These are phyloP conservation scores for Brachypodium distachyon DNA, from an alignment of 202 grass and related monocot genomes.

Conservation along the genomic window DNA sequence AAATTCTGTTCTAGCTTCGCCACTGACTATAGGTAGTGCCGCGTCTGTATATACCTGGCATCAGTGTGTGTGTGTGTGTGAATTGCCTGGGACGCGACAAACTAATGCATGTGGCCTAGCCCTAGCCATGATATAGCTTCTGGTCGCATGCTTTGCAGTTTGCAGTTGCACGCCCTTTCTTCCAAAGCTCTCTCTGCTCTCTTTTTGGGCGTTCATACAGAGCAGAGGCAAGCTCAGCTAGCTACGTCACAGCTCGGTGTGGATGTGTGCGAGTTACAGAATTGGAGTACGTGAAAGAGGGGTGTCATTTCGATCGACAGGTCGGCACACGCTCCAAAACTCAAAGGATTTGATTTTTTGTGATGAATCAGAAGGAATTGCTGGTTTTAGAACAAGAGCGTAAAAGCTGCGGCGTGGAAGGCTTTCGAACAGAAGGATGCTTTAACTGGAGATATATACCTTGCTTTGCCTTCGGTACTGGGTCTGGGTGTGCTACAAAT, in stretches of 20 bases:
- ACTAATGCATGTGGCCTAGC: constrained; percentile 14
- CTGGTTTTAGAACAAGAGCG: not conserved
- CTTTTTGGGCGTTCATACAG: not conserved
- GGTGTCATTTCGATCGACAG: not conserved
- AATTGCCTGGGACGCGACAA: constrained; percentile 3
- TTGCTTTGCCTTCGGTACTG: not conserved
- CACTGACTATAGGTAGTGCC: not conserved
- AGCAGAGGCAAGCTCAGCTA: not conserved
- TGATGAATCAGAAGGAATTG: not conserved
- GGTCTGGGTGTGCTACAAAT: not conserved
- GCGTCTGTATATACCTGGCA: constrained; percentile 3
- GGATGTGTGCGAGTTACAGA: not conserved
- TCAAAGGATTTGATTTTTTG: not conserved
- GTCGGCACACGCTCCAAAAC: not conserved
- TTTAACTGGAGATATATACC: not conserved
- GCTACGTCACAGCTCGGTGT: not conserved
- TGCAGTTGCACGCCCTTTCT: not conserved
- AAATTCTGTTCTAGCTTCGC: no score
- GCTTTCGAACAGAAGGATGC: no score
- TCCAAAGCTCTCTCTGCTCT: not conserved
- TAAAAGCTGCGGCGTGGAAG: not conserved
- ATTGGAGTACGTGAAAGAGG: not conserved
- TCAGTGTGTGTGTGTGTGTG: not conserved
- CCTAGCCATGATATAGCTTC: not conserved
- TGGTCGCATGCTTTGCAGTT: not conserved